Evolutionary conservation across 208 protist species (phyloP).

Genomic region (Acanthamoeba lenticulata): DNA sequence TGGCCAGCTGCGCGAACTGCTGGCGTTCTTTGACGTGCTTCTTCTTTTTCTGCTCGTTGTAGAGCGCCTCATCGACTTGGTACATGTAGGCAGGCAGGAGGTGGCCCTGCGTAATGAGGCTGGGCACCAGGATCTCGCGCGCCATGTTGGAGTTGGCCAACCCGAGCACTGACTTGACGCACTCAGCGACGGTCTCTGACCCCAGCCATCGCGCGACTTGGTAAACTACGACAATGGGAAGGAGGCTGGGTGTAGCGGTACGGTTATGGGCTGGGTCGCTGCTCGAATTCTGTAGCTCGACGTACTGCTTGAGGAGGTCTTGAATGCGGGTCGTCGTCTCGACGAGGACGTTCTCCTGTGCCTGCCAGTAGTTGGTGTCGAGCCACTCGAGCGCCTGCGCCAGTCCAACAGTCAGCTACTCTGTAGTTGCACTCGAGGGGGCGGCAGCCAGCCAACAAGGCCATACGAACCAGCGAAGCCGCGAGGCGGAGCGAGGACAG

Average conservation of each 20-base stretch:
- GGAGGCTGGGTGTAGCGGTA: not conserved
- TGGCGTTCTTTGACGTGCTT: not conserved
- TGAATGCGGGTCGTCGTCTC: not conserved
- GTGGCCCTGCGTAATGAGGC: not conserved
- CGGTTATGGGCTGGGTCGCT: not conserved
- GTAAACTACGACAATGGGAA: no score
- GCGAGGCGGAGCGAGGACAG: not conserved
- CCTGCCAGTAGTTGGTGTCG: constrained; percentile 6
- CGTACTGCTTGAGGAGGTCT: not conserved
- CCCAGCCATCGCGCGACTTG: no score
- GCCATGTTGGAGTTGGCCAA: not conserved
- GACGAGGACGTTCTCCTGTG: not conserved
- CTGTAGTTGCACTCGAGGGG: not conserved
- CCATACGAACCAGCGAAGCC: not conserved
- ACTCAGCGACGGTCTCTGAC: not conserved
- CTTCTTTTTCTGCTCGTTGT: not conserved
- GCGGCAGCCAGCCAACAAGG: no score
- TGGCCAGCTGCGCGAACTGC: not conserved
- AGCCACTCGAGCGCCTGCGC: constrained; percentile 5
- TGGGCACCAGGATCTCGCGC: not conserved
- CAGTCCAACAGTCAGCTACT: not conserved
- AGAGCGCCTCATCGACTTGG: no score
- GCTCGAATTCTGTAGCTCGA: not conserved
- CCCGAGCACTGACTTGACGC: not conserved
- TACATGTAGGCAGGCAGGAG: not conserved